A percentile compares a stretch with the other conserved stretches of the same genome.
These are phyloP conservation scores for Talaromyces sp. DNA, from an alignment of 2,329 filamentous ascomycete genomes.

Conservation along the genomic window DNA sequence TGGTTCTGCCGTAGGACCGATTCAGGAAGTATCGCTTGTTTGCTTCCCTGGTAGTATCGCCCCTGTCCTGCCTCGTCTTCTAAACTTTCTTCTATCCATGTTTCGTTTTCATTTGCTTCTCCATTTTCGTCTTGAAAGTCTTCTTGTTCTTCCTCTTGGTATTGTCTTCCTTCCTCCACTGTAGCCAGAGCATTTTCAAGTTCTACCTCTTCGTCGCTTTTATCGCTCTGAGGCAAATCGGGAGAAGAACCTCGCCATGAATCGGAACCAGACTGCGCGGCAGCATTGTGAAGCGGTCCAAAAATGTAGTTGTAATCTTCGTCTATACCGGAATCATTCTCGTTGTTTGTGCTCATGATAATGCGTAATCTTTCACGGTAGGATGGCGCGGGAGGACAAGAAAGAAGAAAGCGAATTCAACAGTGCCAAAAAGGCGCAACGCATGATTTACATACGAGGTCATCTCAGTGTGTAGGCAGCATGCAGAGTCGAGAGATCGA, in stretches of 20 bases:
- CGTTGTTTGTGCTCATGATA: constrained; percentile 33
- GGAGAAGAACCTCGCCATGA: constrained; percentile 2
- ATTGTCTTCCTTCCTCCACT: background rate
- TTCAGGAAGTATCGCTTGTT: background rate
- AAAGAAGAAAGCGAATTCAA: background rate
- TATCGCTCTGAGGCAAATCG: background rate
- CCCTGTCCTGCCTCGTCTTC: background rate
- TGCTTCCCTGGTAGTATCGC: background rate
- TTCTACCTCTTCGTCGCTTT: background rate
- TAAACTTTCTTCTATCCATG: background rate
- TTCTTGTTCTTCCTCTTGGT: background rate
- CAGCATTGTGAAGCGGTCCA: background rate
- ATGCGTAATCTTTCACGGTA: background rate
- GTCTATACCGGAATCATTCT: constrained; percentile 4
- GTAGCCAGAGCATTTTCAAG: background rate
- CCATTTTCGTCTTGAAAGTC: background rate
- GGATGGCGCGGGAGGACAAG: background rate
- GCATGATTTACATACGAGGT: background rate
- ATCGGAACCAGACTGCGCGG: background rate
- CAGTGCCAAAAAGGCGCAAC: background rate
- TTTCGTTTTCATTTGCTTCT: background rate
- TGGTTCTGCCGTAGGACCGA: background rate
- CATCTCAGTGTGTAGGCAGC: background rate
- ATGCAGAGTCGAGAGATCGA: background rate
- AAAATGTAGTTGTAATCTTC: background rate